Base-by-base conservation (phyloP, 495 filamentous ascomycete genomes). In the Schizothecium vesticola region DNA sequence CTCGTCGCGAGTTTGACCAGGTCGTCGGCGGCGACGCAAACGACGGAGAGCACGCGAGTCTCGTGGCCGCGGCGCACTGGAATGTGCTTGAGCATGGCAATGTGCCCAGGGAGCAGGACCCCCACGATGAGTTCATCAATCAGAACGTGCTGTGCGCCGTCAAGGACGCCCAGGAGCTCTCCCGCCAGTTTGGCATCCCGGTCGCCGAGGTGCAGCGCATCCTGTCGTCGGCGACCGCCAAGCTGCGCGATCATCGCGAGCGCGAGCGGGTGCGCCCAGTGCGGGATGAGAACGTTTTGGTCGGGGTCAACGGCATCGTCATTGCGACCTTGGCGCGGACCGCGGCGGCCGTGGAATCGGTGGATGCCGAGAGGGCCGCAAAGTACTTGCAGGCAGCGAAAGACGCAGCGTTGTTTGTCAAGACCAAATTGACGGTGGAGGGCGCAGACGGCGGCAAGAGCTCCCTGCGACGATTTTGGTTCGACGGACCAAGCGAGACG, bases 81-180 rank as follows among this genome's bases (percentile, higher is more conserved):
- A 90, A 91, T 70, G 91, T 97, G 21, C 85, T 87, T n/a, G 84
- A 91, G 21, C 87, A 96, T 69, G 96, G 95, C 55, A 99, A 99
- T 74, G 90, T 99, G 0, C 82, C 87, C n/a, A 86, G 88, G 0
- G 87, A 90, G 71, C 86, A 94, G 67, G 95, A 99, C 71, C 90
- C 91, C 0, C 90, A 95, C 71, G 94, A 97, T 73, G 96, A 99
- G 69, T 94, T 98, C 66, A 90, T 96, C 75, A 93, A 95, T 69
- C 89, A 91, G 77, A 90, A 91, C 69, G 87, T 89, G 10, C 71
- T 85, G 10, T 76, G 71, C 8, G 80, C 81, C 29, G 66, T 74
- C 36, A 76, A 80, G 68, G 78, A 91, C 85, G 19, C 86, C 1
- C 83, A 84, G 67, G 86, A 87, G 51, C 81, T 99, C 19, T 90